Evolutionary conservation across 176 grass and related monocot species (phyloP).

Genomic region (Paspalum notatum): DNA sequence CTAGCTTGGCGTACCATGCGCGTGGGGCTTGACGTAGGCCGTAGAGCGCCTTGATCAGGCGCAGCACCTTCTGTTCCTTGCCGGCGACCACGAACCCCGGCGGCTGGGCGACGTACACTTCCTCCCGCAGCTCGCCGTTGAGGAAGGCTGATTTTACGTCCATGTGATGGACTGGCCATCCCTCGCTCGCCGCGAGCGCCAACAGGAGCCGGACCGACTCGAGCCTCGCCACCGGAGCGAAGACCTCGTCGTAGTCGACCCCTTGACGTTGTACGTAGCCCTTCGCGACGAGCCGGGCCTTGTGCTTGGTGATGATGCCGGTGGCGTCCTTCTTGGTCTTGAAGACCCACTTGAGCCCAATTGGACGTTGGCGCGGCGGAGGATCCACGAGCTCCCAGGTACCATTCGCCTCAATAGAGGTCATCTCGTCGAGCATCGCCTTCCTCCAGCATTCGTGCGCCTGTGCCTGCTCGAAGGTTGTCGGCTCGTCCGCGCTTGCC

Average conservation of each 20-base stretch:
- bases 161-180: background rate
- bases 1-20: background rate
- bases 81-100: background rate
- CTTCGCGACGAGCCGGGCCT: background rate
- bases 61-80: background rate
- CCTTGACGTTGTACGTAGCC: background rate
- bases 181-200: background rate
- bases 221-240: background rate
- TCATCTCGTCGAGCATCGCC: too few species aligned
- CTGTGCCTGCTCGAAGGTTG: too few species aligned
- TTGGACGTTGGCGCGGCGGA: too few species aligned
- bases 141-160: background rate
- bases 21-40: background rate
- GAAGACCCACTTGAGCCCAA: too few species aligned
- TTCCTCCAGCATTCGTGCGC: too few species aligned
- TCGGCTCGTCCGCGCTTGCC: too few species aligned
- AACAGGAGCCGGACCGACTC: background rate
- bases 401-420: too few species aligned
- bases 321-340: too few species aligned
- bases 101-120: background rate
- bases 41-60: background rate
- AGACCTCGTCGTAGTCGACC: background rate
- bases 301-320: too few species aligned
- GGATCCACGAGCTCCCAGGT: too few species aligned
- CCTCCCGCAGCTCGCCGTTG: background rate